Conservation (phyloP, 2,329 filamentous ascomycete species). For the Beauveria varroae region DNA sequence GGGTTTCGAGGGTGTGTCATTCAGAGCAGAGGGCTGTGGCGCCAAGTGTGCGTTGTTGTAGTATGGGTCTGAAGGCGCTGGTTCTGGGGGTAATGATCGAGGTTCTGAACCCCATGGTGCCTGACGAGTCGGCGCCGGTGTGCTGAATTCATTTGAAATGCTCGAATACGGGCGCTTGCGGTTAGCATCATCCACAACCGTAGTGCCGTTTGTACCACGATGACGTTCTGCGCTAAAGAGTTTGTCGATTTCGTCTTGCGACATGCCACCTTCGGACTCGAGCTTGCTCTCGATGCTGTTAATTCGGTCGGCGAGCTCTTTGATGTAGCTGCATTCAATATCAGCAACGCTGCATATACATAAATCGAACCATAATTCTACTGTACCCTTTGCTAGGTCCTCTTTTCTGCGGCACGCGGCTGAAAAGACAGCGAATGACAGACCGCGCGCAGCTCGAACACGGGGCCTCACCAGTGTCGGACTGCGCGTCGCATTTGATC, state of each 20-base stretch:
- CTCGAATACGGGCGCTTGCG: constrained; percentile 43
- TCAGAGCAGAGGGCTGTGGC: constrained; percentile 36
- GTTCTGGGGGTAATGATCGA: constrained; percentile 35
- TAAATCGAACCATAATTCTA: neutral
- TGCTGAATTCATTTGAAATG: constrained; percentile 36
- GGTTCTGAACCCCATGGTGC: constrained; percentile 41
- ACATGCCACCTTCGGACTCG: constrained; percentile 39
- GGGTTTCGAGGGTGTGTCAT: constrained; percentile 29
- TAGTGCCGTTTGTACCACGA: constrained; percentile 22
- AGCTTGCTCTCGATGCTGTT: constrained; percentile 77
- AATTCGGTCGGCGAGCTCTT: constrained; percentile 79
- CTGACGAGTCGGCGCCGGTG: constrained; percentile 35
- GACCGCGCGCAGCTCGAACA: constrained; percentile 78
- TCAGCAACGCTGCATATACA: neutral
- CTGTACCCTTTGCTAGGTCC: constrained; percentile 79
- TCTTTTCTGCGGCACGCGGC: constrained; percentile 78
- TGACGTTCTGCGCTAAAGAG: constrained; percentile 28
- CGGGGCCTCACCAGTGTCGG: constrained; percentile 63
- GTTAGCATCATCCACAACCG: constrained; percentile 20
- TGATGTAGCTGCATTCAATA: constrained; percentile 61
- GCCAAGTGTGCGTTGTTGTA: constrained; percentile 37
- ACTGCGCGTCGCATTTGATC: constrained; percentile 78
- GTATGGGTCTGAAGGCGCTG: constrained; percentile 27
- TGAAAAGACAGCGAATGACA: constrained; percentile 74
- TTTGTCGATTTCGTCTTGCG: constrained; percentile 39